phyloP scores from a whole-genome alignment of 2,329 filamentous ascomycete genomes.

The Monosporascus sp. region DNA sequence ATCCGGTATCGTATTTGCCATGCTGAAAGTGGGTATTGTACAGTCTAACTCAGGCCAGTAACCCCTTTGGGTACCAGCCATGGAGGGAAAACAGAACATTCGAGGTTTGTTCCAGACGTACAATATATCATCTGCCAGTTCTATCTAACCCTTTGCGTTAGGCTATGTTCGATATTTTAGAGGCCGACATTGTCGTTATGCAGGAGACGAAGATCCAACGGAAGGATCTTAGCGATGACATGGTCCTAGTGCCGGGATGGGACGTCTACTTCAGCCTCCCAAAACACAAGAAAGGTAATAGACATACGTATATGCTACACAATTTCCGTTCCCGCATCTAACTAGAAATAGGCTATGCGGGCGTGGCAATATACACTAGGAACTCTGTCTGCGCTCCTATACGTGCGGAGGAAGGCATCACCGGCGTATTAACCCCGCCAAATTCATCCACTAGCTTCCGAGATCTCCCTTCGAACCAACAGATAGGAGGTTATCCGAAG shows the following conservation, averaged over 20 bases:
- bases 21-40: background rate
- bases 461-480: constrained; percentile 65
- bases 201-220: constrained; percentile 96
- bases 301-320: background rate
- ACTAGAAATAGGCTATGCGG: constrained; percentile 72
- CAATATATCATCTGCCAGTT: background rate
- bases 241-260: constrained; percentile 93
- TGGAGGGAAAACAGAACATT: constrained; percentile 70
- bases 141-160: constrained; percentile 28
- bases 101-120: constrained; percentile 40
- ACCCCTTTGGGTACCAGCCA: constrained; percentile 80
- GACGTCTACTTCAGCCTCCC: constrained; percentile 94
- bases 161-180: constrained; percentile 91
- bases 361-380: constrained; percentile 92
- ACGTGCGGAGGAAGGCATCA: constrained; percentile 88
- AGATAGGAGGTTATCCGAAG: constrained; percentile 85
- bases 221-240: constrained; percentile 88
- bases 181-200: constrained; percentile 89
- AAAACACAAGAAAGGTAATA: constrained; percentile 80
- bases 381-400: constrained; percentile 80
- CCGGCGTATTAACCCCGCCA: constrained; percentile 71
- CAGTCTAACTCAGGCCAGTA: constrained; percentile 35
- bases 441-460: constrained; percentile 66
- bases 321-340: constrained; percentile 5
- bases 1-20: constrained; percentile 53